Conservation (phyloP, 1,139 yeast species). For the Nadsonia commutata region DNA sequence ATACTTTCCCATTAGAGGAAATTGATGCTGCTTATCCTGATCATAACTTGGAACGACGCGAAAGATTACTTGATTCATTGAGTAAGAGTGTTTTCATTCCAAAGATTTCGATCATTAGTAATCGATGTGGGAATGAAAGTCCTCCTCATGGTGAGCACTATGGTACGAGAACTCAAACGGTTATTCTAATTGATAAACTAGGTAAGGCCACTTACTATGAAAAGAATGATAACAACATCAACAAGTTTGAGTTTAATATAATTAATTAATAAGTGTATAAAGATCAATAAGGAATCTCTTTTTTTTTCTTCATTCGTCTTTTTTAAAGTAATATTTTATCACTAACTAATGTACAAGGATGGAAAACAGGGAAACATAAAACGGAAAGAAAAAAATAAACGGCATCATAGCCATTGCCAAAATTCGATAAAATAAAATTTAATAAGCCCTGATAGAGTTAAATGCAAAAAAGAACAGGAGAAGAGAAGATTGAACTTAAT, state of each 20-base stretch:
- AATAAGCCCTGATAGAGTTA: no score
- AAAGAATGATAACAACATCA: constrained; percentile 13
- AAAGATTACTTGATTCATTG: constrained; percentile 35
- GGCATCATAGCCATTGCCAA: no score
- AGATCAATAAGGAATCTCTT: no score
- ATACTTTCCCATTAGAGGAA: constrained; percentile 25
- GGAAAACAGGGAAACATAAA: not conserved
- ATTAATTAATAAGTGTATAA: constrained; percentile 4
- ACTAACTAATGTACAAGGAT: constrained; percentile 1
- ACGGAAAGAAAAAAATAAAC: not conserved
- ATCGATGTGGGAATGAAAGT: constrained; percentile 8
- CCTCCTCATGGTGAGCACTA: constrained; percentile 36
- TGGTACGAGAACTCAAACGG: constrained; percentile 86
- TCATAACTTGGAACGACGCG: constrained; percentile 3
- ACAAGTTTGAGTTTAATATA: constrained; percentile 9
- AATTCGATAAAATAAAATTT: no score
- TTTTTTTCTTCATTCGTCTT: no score
- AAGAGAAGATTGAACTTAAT: no score
- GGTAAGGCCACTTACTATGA: constrained; percentile 36
- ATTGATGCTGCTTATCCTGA: constrained; percentile 11
- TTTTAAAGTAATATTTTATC: not conserved
- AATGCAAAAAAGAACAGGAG: no score
- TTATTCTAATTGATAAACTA: constrained; percentile 41
- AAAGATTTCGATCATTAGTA: constrained; percentile 26
- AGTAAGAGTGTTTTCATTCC: constrained; percentile 60